Conservation (phyloP, 768 basidiomycete genomes). For the Tephrocybe sp. region DNA sequence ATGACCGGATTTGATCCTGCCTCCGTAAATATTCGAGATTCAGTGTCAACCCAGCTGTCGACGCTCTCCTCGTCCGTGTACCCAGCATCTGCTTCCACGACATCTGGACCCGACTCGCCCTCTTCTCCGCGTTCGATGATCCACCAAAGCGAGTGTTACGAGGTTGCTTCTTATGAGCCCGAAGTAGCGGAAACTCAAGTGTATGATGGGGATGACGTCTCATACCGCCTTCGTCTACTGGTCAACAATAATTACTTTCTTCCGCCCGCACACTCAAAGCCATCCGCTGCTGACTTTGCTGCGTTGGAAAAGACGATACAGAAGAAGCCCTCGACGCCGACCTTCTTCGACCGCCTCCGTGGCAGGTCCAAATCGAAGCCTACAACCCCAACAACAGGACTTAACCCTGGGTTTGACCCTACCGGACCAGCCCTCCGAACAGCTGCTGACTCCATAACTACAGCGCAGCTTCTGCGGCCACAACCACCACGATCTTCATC, state of each 20-base stretch:
- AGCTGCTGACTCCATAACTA: conserved; percentile 62
- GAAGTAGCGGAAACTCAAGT: conserved; percentile 50
- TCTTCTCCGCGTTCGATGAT: conserved; percentile 60
- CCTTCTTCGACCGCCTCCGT: conserved; percentile 73
- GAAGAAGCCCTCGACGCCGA: conserved; percentile 49
- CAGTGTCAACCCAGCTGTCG: conserved; percentile 62
- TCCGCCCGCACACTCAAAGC: conserved; percentile 85
- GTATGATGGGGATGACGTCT: conserved; percentile 75
- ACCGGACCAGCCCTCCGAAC: conserved; percentile 55
- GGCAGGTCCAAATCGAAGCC: conserved; percentile 70
- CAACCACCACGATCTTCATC: conserved; percentile 35
- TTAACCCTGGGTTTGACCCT: conserved; percentile 34
- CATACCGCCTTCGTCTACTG: conserved; percentile 79
- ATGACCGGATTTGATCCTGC: conserved; percentile 33
- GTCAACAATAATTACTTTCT: conserved; percentile 89
- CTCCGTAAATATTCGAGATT: conserved; percentile 48
- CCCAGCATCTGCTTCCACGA: conserved; percentile 68
- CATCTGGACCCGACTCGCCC: conserved; percentile 63
- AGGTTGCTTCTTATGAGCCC: conserved; percentile 46
- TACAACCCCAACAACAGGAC: conserved; percentile 43
- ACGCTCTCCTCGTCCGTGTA: conserved; percentile 76
- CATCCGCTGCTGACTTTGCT: conserved; percentile 65
- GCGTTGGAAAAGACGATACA: conserved; percentile 33
- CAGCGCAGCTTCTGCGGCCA: conserved; percentile 33
- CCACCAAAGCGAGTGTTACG: conserved; percentile 40